Conservation (phyloP, 768 basidiomycete species). For the Serendipita indica region DNA sequence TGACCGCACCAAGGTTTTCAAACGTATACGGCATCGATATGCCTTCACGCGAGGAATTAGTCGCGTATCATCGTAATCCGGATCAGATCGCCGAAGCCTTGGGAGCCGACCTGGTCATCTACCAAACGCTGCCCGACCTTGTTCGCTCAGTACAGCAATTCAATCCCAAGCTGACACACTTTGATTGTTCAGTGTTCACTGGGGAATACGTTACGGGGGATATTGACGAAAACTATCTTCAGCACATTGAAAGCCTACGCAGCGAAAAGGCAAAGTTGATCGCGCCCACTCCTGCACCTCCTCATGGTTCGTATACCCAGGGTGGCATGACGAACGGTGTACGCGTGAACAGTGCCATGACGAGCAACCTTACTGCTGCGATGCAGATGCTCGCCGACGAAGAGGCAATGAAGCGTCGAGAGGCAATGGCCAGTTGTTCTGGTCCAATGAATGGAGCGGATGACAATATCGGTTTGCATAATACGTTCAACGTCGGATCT, state of each 20-base stretch:
- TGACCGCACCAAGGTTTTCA: slow-evolving; percentile 38
- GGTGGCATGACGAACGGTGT: slow-evolving; percentile 18
- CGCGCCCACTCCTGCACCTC: slow-evolving; percentile 21
- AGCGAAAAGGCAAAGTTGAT: slow-evolving; percentile 69
- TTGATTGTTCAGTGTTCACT: slow-evolving; percentile 97
- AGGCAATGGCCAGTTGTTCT: slow-evolving; percentile 19
- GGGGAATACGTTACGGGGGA: slow-evolving; percentile 94
- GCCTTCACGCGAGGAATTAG: slow-evolving; percentile 89
- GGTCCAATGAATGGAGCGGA: slow-evolving; percentile 47
- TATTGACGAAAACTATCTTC: slow-evolving; percentile 70
- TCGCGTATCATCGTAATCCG: slow-evolving; percentile 63
- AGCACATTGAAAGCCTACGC: slow-evolving; percentile 55
- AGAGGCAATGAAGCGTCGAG: slow-evolving; percentile 16
- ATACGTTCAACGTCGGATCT: slow-evolving; percentile 21
- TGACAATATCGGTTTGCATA: slow-evolving; percentile 68
- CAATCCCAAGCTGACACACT: slow-evolving; percentile 58
- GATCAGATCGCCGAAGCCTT: slow-evolving; percentile 64
- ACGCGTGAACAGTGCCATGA: slow-evolving; percentile 16
- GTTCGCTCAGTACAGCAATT: slow-evolving; percentile 71
- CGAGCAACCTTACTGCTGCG: slow-evolving; percentile 7
- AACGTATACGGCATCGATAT: slow-evolving; percentile 99
- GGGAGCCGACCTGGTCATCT: slow-evolving; percentile 91
- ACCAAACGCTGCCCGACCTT: slow-evolving; percentile 83
- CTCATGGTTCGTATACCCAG: slow-evolving; percentile 25
- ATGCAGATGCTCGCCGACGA: slow-evolving; percentile 13